These are phyloP conservation scores for Boletus patriciae DNA, from an alignment of 768 basidiomycete species.

Conservation along the genomic window DNA sequence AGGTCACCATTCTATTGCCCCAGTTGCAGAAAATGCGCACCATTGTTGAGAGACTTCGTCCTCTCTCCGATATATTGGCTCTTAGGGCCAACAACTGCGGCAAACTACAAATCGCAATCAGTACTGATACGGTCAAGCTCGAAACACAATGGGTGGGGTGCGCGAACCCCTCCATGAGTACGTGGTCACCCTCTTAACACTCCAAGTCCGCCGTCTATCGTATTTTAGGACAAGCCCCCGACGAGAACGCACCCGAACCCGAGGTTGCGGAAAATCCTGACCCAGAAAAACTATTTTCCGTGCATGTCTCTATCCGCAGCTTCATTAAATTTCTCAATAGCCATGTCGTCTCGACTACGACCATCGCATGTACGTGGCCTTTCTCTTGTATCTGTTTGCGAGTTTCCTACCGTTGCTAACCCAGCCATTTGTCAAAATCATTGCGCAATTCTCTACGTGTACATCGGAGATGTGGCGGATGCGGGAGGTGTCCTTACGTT, in stretches of 20 bases:
- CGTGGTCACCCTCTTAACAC: conserved; percentile 3
- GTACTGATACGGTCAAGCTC: conserved; percentile 71
- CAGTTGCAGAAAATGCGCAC: conserved; percentile 74
- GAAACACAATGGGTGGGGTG: conserved; percentile 82
- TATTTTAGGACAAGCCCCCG: conserved; percentile 25
- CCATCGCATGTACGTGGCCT: conserved; percentile 73
- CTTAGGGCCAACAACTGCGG: conserved; percentile 69
- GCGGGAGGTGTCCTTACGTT: conserved; percentile 86
- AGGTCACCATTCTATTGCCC: conserved; percentile 81
- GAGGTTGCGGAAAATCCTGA: conserved; percentile 45
- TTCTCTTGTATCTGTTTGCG: background rate
- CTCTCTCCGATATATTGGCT: conserved; percentile 67
- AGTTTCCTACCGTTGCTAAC: background rate
- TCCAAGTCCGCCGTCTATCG: conserved; percentile 1
- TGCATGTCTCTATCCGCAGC: conserved; percentile 68
- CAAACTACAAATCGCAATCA: conserved; percentile 50
- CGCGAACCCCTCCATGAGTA: conserved; percentile 59
- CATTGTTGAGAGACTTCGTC: conserved; percentile 70
- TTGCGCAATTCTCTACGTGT: conserved; percentile 86
- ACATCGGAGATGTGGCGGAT: conserved; percentile 77
- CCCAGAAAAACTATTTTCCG: conserved; percentile 58
- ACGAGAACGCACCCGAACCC: conserved; percentile 35
- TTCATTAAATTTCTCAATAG: conserved; percentile 81
- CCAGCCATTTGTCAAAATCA: conserved; percentile 79
- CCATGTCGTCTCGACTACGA: conserved; percentile 78